phyloP scores from a whole-genome alignment of 2,329 filamentous ascomycete species.

The Hymenoscyphus scutula region DNA sequence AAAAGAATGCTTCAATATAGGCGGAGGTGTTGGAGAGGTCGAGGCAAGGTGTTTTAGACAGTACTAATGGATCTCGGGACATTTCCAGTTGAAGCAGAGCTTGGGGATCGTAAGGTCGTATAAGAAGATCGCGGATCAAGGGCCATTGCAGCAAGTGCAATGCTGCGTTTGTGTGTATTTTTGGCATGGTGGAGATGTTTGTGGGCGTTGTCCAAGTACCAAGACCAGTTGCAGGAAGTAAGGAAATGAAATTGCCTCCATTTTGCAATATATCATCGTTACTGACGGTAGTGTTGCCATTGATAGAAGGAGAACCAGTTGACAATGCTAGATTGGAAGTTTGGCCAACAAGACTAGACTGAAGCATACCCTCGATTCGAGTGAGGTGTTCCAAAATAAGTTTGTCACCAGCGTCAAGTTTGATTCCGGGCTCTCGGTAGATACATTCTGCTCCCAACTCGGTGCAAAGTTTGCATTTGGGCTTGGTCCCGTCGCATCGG shows the following conservation, averaged over 20 bases:
- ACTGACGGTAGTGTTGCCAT: slow-evolving; percentile 60
- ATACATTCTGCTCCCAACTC: slow-evolving; percentile 80
- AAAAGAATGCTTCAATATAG: slow-evolving; percentile 78
- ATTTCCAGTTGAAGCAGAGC: slow-evolving; percentile 80
- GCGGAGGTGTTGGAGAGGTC: slow-evolving; percentile 72
- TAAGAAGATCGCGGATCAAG: slow-evolving; percentile 73
- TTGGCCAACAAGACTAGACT: slow-evolving; percentile 59
- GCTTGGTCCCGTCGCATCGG: slow-evolving; percentile 73
- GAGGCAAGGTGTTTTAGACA: slow-evolving; percentile 63
- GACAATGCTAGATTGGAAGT: slow-evolving; percentile 53
- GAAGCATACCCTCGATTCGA: slow-evolving; percentile 76
- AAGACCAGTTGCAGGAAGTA: slow-evolving; percentile 62
- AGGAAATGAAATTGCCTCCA: slow-evolving; percentile 47
- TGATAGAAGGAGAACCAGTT: slow-evolving; percentile 63
- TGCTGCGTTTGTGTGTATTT: slow-evolving; percentile 77
- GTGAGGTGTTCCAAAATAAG: slow-evolving; percentile 76
- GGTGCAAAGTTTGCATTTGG: slow-evolving; percentile 80
- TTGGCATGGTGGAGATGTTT: slow-evolving; percentile 85
- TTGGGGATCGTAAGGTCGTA: slow-evolving; percentile 74
- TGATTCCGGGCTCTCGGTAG: slow-evolving; percentile 82
- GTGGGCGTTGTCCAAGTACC: slow-evolving; percentile 66
- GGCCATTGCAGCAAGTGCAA: slow-evolving; percentile 78
- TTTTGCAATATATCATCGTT: slow-evolving; percentile 52
- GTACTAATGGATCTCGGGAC: slow-evolving; percentile 69
- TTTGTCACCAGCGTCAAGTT: slow-evolving; percentile 83